Conservation (phyloP, 805 yeast genomes). For the Wickerhamiella allomyrinae region DNA sequence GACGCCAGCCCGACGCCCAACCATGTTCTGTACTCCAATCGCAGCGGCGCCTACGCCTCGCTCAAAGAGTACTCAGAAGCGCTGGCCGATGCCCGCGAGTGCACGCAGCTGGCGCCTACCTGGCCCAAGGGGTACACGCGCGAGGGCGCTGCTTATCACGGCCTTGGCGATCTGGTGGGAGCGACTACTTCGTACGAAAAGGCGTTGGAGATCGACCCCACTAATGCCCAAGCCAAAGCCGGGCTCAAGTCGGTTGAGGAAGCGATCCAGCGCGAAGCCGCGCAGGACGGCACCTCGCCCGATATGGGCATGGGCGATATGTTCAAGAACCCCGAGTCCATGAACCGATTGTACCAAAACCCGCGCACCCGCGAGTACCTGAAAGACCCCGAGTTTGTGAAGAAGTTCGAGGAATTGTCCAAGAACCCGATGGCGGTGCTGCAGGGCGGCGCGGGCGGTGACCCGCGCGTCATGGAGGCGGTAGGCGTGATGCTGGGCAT, state of each 20-base stretch:
- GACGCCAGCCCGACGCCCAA: constrained; percentile 70
- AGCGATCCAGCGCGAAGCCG: constrained; percentile 36
- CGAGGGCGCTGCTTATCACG: constrained; percentile 83
- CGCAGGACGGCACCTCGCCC: constrained; percentile 32
- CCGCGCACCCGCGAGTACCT: constrained; percentile 79
- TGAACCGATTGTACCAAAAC: constrained; percentile 59
- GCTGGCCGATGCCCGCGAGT: constrained; percentile 68
- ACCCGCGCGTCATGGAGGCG: constrained; percentile 78
- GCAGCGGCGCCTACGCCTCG: constrained; percentile 86
- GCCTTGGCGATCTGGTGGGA: constrained; percentile 65
- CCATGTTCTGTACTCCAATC: constrained; percentile 84
- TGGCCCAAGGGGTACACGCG: constrained; percentile 97
- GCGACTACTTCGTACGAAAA: constrained; percentile 60
- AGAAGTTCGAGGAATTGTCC: constrained; percentile 40
- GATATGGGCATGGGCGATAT: constrained; percentile 66
- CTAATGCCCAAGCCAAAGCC: constrained; percentile 72
- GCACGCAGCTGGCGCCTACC: constrained; percentile 62
- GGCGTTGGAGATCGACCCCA: constrained; percentile 67
- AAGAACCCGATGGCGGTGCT: constrained; percentile 64
- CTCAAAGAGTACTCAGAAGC: constrained; percentile 61
- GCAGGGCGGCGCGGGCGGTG: constrained; percentile 41
- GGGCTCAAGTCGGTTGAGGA: constrained; percentile 62
- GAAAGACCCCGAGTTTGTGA: constrained; percentile 75
- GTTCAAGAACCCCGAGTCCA: constrained; percentile 66
- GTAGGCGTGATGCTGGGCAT: constrained; percentile 79